Percentiles rank a stretch among this genome's conserved stretches.
These are phyloP conservation scores for Crataegus laevigata DNA, from an alignment of 306 rosid genomes.

Conservation along the genomic window DNA sequence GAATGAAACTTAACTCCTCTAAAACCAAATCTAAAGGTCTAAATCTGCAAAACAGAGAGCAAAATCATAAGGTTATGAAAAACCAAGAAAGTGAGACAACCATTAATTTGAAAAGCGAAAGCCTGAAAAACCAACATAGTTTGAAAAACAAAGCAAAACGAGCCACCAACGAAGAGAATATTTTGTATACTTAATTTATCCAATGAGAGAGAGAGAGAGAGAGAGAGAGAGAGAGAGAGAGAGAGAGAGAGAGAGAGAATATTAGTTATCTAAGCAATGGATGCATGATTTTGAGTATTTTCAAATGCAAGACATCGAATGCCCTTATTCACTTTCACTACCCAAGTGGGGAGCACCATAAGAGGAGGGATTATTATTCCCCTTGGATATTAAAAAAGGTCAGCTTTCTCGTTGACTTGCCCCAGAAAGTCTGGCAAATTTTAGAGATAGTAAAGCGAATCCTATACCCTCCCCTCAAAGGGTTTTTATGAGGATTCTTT, in stretches of 20 bases:
- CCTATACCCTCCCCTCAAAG: constrained; percentile 62
- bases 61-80: no score
- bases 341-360: constrained; percentile 63
- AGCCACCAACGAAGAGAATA: no score
- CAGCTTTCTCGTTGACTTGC: constrained; percentile 81
- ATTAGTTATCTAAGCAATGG: not conserved
- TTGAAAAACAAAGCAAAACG: no score
- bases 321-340: constrained; percentile 30
- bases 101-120: no score
- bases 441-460: constrained; percentile 58
- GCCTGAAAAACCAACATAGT: no score
- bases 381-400: constrained; percentile 26
- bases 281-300: not conserved
- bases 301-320: constrained; percentile 17
- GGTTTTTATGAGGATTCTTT: constrained; percentile 44
- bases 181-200: not conserved
- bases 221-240: not conserved
- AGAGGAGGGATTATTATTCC: constrained; percentile 45
- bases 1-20: no score
- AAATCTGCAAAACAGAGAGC: no score
- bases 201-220: no score
- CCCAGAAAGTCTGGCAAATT: constrained; percentile 71
- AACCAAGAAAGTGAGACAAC: no score
- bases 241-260: not conserved
- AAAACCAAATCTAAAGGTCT: no score